Conservation (phyloP, 2,329 filamentous ascomycete species). For the Immersiporthe knoxdaviesiana region DNA sequence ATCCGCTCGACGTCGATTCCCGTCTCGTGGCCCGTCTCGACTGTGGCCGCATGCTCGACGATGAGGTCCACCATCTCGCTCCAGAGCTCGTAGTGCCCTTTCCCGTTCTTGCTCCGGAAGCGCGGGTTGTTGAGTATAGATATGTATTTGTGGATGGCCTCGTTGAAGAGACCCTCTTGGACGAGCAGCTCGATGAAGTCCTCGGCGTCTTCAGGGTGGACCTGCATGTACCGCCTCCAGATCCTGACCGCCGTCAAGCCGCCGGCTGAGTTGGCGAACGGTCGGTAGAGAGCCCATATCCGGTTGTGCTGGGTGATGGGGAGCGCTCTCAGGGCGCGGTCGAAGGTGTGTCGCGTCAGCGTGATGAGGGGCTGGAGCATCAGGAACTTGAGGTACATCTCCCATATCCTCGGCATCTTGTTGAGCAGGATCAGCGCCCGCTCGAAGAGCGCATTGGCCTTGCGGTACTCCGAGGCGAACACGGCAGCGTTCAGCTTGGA, state of each 20-base stretch:
- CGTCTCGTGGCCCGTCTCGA: slow-evolving; percentile 77
- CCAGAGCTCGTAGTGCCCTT: slow-evolving; percentile 96
- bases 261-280: slow-evolving; percentile 88
- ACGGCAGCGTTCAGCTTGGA: slow-evolving; percentile 80
- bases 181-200: slow-evolving; percentile 91
- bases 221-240: slow-evolving; percentile 95
- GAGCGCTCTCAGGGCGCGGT: slow-evolving; percentile 86
- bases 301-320: slow-evolving; percentile 94
- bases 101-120: slow-evolving; percentile 90
- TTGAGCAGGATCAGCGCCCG: slow-evolving; percentile 89
- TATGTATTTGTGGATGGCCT: slow-evolving; percentile 90
- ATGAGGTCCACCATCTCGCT: slow-evolving; percentile 95
- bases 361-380: slow-evolving; percentile 92
- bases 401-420: slow-evolving; percentile 99
- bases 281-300: slow-evolving; percentile 89
- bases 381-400: slow-evolving; percentile 88
- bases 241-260: slow-evolving; percentile 90
- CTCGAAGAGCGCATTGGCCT: slow-evolving; percentile 95
- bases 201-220: slow-evolving; percentile 92
- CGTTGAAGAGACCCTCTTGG: slow-evolving; percentile 81
- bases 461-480: slow-evolving; percentile 80
- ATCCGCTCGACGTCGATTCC: slow-evolving; percentile 92
- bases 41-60: slow-evolving; percentile 85
- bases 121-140: slow-evolving; percentile 86
- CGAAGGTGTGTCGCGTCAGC: slow-evolving; percentile 82